A percentile compares a stretch with the other conserved stretches of the same genome.
phyloP scores from a whole-genome alignment of 1,139 yeast species.

The Saccharomyces hybrid region DNA sequence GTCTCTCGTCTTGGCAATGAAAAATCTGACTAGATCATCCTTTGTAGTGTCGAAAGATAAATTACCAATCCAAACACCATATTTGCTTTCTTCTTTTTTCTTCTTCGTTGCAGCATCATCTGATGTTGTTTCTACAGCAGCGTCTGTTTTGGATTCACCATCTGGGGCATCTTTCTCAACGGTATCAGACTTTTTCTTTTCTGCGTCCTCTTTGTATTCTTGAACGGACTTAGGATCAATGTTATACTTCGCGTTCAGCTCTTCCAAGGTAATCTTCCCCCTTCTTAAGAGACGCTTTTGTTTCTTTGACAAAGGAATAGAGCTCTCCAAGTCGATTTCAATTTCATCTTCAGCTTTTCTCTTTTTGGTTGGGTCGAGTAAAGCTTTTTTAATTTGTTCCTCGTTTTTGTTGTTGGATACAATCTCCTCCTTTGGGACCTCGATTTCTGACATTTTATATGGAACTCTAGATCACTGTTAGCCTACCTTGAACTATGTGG shows the following conservation, averaged over 20 bases:
- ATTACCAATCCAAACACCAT: slow-evolving; percentile 93
- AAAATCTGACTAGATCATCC: slow-evolving; percentile 62
- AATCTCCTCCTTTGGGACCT: slow-evolving; percentile 1
- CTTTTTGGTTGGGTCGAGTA: slow-evolving; percentile 30
- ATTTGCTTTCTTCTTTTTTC: slow-evolving; percentile 37
- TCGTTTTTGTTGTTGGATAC: slow-evolving; percentile 5
- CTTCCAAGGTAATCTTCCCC: slow-evolving; percentile 58
- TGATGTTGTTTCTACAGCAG: slow-evolving; percentile 8
- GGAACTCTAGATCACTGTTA: too few relatives aligned
- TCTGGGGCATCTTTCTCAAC: slow-evolving; percentile 13
- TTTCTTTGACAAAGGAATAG: slow-evolving; percentile 83
- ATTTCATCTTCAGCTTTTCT: slow-evolving; percentile 47
- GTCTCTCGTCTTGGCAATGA: slow-evolving; percentile 49
- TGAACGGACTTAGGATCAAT: slow-evolving; percentile 33
- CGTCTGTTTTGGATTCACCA: slow-evolving; percentile 12
- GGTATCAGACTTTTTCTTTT: slow-evolving; percentile 14
- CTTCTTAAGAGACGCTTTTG: slow-evolving; percentile 76
- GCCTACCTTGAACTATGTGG: neutral
- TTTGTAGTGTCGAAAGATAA: slow-evolving; percentile 75
- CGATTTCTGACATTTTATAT: neutral
- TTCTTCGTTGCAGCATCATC: slow-evolving; percentile 14
- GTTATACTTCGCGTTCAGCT: slow-evolving; percentile 41
- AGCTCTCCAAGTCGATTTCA: slow-evolving; percentile 69
- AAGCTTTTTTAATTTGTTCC: slow-evolving; percentile 22
- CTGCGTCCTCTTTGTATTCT: slow-evolving; percentile 31